Evolutionary conservation across 441 rosid species (phyloP), one percentile per base, ranked within the genome.

Genomic region (Raphanus hybrid): DNA sequence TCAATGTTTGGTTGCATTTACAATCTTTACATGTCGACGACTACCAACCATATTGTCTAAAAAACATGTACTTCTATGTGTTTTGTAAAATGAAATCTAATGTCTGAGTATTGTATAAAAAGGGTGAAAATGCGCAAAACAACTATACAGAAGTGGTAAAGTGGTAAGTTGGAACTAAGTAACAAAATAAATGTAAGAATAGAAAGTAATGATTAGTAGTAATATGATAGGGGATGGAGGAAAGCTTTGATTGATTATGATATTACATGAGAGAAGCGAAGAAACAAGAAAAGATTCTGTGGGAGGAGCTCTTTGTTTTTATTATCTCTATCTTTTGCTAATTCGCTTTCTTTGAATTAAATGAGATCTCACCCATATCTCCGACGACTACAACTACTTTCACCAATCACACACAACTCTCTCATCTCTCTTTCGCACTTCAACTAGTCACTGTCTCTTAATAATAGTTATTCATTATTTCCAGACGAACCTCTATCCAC

Each of bases 301-400:
- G 16, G 81, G 81, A 57, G 75, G 43, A 64, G 66, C 60, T 73
- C 29, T 26, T 73, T 59, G 57, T 35, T 71, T 58, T 29, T 50
- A 18, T 72, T 34, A 27, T 61, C 16, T 12, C 3, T 57, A 11
- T 58, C 54, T 63, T 26, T 48, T 23, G 27, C 35, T 78, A 50
- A 18, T 66, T 71, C 32, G 48, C 39, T 61, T 62, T 69, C 70
- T 14, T 52, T 52, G 55, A 74, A 63, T 78, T 50, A 29, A 79
- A 79, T 74, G 78, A 74, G 78, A 74, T 69, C 82, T 74, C 75
- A 78, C 75, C 82, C 71, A 78, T 71, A 75, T 69, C 73, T 20
- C 9, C 75, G 9, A 18, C 64, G 9, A 16, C 74, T 35, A 26
- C 74, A 63, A 64, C 80, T 76, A 71, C 34, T 54, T n/a, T 54